Percentiles rank a stretch among this genome's conserved stretches.
Evolutionary conservation across 2,329 filamentous ascomycete species (phyloP).

Genomic region (Fusarium sp.): DNA sequence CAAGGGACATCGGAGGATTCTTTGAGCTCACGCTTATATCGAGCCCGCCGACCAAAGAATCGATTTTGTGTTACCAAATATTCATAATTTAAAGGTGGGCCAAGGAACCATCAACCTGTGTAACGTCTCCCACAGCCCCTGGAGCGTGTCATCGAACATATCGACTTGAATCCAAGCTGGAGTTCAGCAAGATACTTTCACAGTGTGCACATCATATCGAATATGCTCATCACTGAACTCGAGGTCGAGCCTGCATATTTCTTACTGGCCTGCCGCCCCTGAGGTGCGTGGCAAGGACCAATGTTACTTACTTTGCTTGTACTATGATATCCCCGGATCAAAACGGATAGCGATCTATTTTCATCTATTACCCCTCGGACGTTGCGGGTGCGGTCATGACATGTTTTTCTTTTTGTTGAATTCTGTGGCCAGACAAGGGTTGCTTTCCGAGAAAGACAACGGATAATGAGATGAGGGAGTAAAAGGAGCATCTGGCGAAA

Average conservation of each 20-base stretch:
- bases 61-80: neutral
- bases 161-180: neutral
- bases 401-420: conserved; percentile 17
- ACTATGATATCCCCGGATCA: conserved; percentile 42
- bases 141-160: neutral
- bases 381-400: conserved; percentile 1
- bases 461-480: conserved; percentile 20
- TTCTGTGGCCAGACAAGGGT: conserved; percentile 6
- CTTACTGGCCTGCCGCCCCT: conserved; percentile 7
- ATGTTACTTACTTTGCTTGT: conserved; percentile 31
- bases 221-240: conserved; percentile 5
- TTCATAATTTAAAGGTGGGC: neutral
- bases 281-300: conserved; percentile 13
- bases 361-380: conserved; percentile 12
- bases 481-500: conserved; percentile 32
- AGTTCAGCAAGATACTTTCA: neutral
- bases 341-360: conserved; percentile 37
- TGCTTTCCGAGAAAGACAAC: conserved; percentile 14
- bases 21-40: conserved; percentile 1
- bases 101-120: neutral
- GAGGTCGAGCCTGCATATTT: neutral
- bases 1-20: neutral
- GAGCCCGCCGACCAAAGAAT: conserved; percentile 9
- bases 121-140: neutral
- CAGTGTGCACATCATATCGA: conserved; percentile 1